Evolutionary conservation across 306 rosid species (phyloP).

Genomic region (Casuarina equisetifolia): DNA sequence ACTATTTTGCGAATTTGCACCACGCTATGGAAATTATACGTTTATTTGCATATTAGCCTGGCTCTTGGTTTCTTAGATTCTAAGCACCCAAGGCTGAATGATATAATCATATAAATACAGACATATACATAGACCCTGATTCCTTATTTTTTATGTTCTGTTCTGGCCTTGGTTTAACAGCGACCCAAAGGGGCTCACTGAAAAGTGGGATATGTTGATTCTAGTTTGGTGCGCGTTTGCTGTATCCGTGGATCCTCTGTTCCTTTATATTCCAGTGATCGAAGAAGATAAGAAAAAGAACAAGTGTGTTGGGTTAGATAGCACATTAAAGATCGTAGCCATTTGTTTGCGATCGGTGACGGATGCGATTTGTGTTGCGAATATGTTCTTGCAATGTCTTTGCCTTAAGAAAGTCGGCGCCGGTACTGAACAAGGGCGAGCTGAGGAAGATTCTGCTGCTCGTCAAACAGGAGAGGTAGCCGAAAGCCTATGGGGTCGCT

Average conservation of each 20-base stretch:
- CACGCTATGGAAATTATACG: too few relatives aligned
- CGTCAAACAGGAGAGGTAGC: too few relatives aligned
- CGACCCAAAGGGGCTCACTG: conserved; percentile 61
- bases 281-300: conserved; percentile 31
- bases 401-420: conserved; percentile 52
- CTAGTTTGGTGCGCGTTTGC: conserved; percentile 75
- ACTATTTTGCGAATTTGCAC: too few relatives aligned
- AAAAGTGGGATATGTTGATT: conserved; percentile 78
- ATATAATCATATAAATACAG: too few relatives aligned
- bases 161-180: conserved; percentile 32
- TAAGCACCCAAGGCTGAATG: too few relatives aligned
- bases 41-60: too few relatives aligned
- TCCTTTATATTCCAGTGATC: conserved; percentile 80
- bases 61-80: too few relatives aligned
- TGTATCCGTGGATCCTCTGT: conserved; percentile 84
- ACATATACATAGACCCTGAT: too few relatives aligned
- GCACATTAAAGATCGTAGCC: conserved; percentile 62
- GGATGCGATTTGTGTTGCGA: conserved; percentile 68
- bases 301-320: conserved; percentile 67
- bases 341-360: conserved; percentile 78
- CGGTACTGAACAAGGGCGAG: too few relatives aligned
- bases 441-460: too few relatives aligned
- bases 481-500: too few relatives aligned
- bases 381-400: conserved; percentile 78
- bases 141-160: conserved; percentile 2